These are phyloP conservation scores for Sarcodon sp. DNA, from an alignment of 768 basidiomycete genomes.

Conservation along the genomic window DNA sequence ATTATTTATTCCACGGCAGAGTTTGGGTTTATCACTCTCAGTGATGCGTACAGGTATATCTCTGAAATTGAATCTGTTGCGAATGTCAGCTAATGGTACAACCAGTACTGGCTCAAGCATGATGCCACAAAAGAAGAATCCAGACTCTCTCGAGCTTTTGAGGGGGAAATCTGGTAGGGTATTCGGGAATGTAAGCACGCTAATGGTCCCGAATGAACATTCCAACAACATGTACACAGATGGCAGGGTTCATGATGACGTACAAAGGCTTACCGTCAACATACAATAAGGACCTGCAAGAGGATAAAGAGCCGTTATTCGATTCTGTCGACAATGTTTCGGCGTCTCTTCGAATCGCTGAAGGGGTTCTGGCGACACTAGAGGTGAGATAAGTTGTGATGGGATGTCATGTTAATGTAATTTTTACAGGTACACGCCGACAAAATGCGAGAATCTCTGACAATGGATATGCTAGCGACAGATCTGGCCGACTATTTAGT, in stretches of 20 bases:
- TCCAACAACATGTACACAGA: slow-evolving; percentile 29
- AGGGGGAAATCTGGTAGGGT: slow-evolving; percentile 92
- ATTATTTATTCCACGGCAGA: slow-evolving; percentile 96
- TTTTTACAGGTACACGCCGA: slow-evolving; percentile 62
- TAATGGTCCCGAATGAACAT: not conserved
- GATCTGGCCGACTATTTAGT: slow-evolving; percentile 98
- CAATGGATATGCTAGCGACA: slow-evolving; percentile 98
- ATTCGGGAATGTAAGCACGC: slow-evolving; percentile 66
- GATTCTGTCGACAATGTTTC: slow-evolving; percentile 85
- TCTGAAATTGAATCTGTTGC: not conserved
- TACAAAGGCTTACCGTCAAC: slow-evolving; percentile 96
- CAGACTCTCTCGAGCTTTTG: slow-evolving; percentile 89
- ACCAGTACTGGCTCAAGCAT: slow-evolving; percentile 93
- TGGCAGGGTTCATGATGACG: slow-evolving; percentile 97
- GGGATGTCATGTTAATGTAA: not conserved
- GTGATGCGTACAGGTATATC: slow-evolving; percentile 86
- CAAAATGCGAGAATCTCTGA: slow-evolving; percentile 84
- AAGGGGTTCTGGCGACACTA: slow-evolving; percentile 89
- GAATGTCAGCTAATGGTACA: slow-evolving; percentile 1
- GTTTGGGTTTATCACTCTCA: slow-evolving; percentile 92
- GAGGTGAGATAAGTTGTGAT: slow-evolving; percentile 35
- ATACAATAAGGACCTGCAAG: slow-evolving; percentile 98
- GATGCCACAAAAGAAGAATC: slow-evolving; percentile 99
- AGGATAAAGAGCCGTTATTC: slow-evolving; percentile 96
- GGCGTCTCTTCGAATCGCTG: slow-evolving; percentile 83